Conservation (phyloP, 2,329 filamentous ascomycete genomes). For the Clonostachys rosea region DNA sequence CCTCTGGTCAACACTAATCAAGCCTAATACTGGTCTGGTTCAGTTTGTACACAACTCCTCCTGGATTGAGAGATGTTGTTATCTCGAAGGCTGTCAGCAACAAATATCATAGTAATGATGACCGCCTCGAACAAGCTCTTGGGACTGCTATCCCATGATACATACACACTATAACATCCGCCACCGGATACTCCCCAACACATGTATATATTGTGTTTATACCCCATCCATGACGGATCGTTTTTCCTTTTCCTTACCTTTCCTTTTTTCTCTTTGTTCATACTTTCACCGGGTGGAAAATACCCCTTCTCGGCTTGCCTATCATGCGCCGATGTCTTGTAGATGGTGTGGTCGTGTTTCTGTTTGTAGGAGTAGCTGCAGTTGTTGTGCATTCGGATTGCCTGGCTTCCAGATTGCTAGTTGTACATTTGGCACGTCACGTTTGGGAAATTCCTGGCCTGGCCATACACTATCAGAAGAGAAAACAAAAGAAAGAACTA, state of each 20-base stretch:
- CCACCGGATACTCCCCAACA: background rate
- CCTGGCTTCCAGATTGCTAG: slow-evolving; percentile 1
- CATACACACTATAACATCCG: background rate
- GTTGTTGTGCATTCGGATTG: too few species aligned
- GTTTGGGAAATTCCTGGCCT: slow-evolving; percentile 3
- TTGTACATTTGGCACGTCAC: slow-evolving; percentile 9
- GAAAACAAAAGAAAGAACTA: background rate
- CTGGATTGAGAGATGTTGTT: too few species aligned
- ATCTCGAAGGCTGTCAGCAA: background rate
- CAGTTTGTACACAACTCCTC: too few species aligned
- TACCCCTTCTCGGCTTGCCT: slow-evolving; percentile 4
- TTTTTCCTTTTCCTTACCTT: slow-evolving; percentile 4
- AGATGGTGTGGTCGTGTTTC: slow-evolving; percentile 4
- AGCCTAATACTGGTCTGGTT: too few species aligned
- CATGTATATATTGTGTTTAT: slow-evolving; percentile 8
- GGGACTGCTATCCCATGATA: background rate
- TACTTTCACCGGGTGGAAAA: slow-evolving; percentile 6
- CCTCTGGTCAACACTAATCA: too few species aligned
- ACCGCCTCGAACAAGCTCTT: background rate
- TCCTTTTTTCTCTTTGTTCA: slow-evolving; percentile 2
- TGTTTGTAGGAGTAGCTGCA: slow-evolving; percentile 4
- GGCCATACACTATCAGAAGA: slow-evolving; percentile 4
- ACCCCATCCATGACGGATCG: slow-evolving; percentile 11
- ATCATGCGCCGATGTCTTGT: slow-evolving; percentile 10
- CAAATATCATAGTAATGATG: background rate